Conservation (phyloP, 768 basidiomycete genomes). For the Thelephora ganbajun region DNA sequence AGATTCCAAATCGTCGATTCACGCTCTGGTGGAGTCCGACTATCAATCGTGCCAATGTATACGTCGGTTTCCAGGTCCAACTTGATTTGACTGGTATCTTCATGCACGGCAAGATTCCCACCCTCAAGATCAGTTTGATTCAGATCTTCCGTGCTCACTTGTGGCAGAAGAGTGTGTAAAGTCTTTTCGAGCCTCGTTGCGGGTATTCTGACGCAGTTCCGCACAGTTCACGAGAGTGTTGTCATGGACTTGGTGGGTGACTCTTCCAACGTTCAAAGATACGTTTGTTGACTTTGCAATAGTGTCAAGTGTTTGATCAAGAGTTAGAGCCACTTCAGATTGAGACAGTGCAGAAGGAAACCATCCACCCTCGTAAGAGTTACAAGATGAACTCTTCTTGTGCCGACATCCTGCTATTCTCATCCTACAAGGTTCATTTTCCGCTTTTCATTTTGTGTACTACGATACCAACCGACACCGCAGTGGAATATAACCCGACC, state of each 20-base stretch:
- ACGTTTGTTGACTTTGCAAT: slow-evolving; percentile 3
- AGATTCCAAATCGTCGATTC: slow-evolving; percentile 98
- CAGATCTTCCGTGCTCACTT: slow-evolving; percentile 99
- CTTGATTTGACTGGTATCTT: slow-evolving; percentile 95
- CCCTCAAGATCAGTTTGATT: slow-evolving; percentile 96
- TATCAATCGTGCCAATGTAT: slow-evolving; percentile 98
- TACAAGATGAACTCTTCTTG: slow-evolving; percentile 99
- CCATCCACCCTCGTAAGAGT: slow-evolving; percentile 98
- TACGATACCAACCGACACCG: slow-evolving; percentile 1
- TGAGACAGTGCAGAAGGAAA: slow-evolving; percentile 99
- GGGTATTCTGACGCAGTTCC: slow-evolving; percentile 4
- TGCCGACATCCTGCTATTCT: slow-evolving; percentile 95
- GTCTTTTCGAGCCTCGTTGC: slow-evolving; percentile 13
- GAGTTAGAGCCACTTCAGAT: slow-evolving; percentile 96
- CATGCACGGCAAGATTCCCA: slow-evolving; percentile 98
- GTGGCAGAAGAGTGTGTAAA: slow-evolving; percentile 92
- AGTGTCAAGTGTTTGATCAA: slow-evolving; percentile 98
- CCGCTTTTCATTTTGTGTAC: background rate
- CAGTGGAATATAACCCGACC: slow-evolving; percentile 97
- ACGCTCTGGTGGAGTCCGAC: slow-evolving; percentile 99
- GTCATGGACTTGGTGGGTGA: slow-evolving; percentile 71
- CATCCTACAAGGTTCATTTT: slow-evolving; percentile 59
- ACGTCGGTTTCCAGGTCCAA: slow-evolving; percentile 99
- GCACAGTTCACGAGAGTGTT: slow-evolving; percentile 73
- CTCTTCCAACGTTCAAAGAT: background rate